A percentile compares a stretch with the other conserved stretches of the same genome.
phyloP scores from a whole-genome alignment of 208 protist genomes.

The Trypanosoma caninum region DNA sequence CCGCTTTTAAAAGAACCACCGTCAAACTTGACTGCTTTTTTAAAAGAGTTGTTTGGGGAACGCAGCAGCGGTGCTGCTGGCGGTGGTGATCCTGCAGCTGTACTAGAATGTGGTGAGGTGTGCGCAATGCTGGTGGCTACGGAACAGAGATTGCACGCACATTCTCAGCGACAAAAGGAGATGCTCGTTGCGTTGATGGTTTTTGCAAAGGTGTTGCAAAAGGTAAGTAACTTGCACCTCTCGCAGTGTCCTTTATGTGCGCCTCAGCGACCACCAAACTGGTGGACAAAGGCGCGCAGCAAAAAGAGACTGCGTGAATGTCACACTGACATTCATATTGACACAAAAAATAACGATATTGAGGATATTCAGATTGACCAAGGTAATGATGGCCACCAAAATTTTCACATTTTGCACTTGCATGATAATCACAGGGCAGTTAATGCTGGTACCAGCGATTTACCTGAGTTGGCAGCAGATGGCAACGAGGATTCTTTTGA shows the following conservation, averaged over 20 bases:
- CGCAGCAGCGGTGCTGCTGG: background rate
- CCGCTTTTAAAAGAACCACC: background rate
- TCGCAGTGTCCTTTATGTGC: conserved; percentile 21
- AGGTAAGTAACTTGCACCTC: conserved; percentile 8
- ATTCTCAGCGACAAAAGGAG: background rate
- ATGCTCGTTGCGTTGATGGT: background rate
- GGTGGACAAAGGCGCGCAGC: conserved; percentile 4
- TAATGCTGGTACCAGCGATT: no score
- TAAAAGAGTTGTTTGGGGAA: no score
- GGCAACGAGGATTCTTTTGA: background rate
- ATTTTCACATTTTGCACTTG: no score
- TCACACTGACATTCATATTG: background rate
- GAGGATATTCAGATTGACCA: background rate
- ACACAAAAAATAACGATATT: background rate
- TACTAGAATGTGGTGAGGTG: background rate
- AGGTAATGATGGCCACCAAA: no score
- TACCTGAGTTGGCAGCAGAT: background rate
- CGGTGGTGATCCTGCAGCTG: background rate
- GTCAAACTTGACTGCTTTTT: background rate
- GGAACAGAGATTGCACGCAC: background rate
- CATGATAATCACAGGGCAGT: no score
- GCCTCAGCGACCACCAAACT: background rate
- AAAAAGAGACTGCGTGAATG: background rate
- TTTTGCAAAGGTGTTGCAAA: background rate
- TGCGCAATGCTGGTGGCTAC: no score